These are phyloP conservation scores for Calocybe cyanea DNA, from an alignment of 768 basidiomycete genomes.

Conservation along the genomic window DNA sequence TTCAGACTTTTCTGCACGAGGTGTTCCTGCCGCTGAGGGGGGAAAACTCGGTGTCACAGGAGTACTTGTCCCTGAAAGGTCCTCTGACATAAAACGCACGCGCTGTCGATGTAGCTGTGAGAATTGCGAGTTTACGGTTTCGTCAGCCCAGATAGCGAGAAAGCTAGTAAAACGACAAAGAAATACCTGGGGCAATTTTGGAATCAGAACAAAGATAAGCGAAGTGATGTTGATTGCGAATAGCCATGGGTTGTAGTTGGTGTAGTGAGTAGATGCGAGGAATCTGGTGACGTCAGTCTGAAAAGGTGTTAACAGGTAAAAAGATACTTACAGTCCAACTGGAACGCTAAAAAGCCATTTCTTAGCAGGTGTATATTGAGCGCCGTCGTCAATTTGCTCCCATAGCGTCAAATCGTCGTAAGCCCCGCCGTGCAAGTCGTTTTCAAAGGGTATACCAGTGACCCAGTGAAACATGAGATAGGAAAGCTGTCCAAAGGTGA, in stretches of 20 bases:
- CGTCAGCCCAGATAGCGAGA: slow-evolving; percentile 14
- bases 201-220: slow-evolving; percentile 76
- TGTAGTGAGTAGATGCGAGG: slow-evolving; percentile 96
- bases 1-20: slow-evolving; percentile 24
- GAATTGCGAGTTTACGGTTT: slow-evolving; percentile 2
- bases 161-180: slow-evolving; percentile 3
- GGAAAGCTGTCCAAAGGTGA: slow-evolving; percentile 55
- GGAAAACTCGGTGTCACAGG: slow-evolving; percentile 60
- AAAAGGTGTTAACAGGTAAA: slow-evolving; percentile 2
- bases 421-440: slow-evolving; percentile 82
- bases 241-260: slow-evolving; percentile 90
- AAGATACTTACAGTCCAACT: slow-evolving; percentile 69
- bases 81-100: slow-evolving; percentile 70
- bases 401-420: slow-evolving; percentile 97
- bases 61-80: slow-evolving; percentile 61
- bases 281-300: slow-evolving; percentile 52
- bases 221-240: slow-evolving; percentile 90
- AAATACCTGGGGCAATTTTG: slow-evolving; percentile 91
- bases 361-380: slow-evolving; percentile 97
- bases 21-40: slow-evolving; percentile 47
- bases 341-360: slow-evolving; percentile 95
- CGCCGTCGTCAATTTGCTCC: slow-evolving; percentile 99
- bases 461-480: slow-evolving; percentile 99
- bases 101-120: slow-evolving; percentile 81
- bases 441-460: slow-evolving; percentile 94